These are phyloP conservation scores for Phlebopus sp. DNA, from an alignment of 1,284 basidiomycete genomes.

Conservation along the genomic window DNA sequence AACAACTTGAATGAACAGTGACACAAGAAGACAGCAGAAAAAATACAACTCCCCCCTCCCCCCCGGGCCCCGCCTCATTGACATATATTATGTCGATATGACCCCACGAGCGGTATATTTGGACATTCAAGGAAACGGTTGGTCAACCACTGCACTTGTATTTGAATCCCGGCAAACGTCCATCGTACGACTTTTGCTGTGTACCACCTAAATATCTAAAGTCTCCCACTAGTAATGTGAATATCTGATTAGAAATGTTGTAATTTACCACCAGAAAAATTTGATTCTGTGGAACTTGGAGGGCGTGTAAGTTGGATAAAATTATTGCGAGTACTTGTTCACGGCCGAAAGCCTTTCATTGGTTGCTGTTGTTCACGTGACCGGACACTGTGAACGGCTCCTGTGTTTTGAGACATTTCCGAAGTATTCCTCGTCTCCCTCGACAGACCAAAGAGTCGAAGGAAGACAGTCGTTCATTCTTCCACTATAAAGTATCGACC, in stretches of 20 bases:
- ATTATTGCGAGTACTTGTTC: too few relatives aligned
- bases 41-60: background rate
- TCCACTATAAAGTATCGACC: too few relatives aligned
- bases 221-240: slow-evolving; percentile 29
- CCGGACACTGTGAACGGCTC: background rate
- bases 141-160: slow-evolving; percentile 29
- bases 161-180: slow-evolving; percentile 20
- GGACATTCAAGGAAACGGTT: slow-evolving; percentile 33
- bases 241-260: slow-evolving; percentile 34
- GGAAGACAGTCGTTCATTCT: too few relatives aligned
- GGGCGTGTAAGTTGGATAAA: background rate
- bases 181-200: slow-evolving; percentile 22
- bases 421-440: background rate
- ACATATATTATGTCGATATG: slow-evolving; percentile 7
- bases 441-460: too few relatives aligned
- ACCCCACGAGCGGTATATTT: slow-evolving; percentile 22
- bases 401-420: background rate
- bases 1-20: slow-evolving; percentile 81
- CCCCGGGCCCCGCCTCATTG: background rate
- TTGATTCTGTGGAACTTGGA: slow-evolving; percentile 4
- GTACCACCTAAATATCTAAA: slow-evolving; percentile 35
- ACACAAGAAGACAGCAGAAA: slow-evolving; percentile 4
- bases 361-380: background rate
- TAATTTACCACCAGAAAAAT: slow-evolving; percentile 28
- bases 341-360: background rate